Evolutionary conservation across 2,329 filamentous ascomycete genomes (phyloP).

Genomic region (Chaetothyriales sp.): DNA sequence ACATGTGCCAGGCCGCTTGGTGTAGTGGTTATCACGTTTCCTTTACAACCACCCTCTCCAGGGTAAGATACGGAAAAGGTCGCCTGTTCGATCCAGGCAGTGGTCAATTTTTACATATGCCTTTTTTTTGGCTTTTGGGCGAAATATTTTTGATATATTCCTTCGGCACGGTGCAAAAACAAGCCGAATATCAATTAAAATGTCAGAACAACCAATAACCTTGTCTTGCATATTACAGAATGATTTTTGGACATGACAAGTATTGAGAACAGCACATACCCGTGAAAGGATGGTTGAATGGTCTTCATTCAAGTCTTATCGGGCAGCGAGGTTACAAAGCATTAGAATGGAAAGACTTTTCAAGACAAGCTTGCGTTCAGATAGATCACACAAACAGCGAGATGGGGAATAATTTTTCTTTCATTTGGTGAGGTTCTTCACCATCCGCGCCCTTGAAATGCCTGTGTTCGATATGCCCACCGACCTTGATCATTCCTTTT

Average conservation of each 20-base stretch:
- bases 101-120: slow-evolving; percentile 1
- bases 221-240: background rate
- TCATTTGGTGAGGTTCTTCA: background rate
- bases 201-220: too few relatives aligned
- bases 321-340: background rate
- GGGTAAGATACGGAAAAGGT: slow-evolving; percentile 1
- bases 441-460: background rate
- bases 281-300: too few relatives aligned
- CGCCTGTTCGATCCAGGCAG: slow-evolving; percentile 3
- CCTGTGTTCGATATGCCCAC: background rate
- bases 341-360: background rate
- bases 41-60: background rate
- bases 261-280: too few relatives aligned
- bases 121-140: background rate
- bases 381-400: background rate
- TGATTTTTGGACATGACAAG: background rate
- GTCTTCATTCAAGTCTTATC: too few relatives aligned
- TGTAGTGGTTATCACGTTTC: slow-evolving; percentile 3
- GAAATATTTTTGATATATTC: too few relatives aligned
- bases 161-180: too few relatives aligned
- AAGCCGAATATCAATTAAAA: too few relatives aligned
- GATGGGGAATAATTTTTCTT: background rate
- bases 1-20: background rate
- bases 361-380: background rate
- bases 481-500: background rate